Evolutionary conservation across 148 eudicot species (phyloP), one percentile per base, ranked within the genome.

Genomic region (Fagopyrum esculentum): DNA sequence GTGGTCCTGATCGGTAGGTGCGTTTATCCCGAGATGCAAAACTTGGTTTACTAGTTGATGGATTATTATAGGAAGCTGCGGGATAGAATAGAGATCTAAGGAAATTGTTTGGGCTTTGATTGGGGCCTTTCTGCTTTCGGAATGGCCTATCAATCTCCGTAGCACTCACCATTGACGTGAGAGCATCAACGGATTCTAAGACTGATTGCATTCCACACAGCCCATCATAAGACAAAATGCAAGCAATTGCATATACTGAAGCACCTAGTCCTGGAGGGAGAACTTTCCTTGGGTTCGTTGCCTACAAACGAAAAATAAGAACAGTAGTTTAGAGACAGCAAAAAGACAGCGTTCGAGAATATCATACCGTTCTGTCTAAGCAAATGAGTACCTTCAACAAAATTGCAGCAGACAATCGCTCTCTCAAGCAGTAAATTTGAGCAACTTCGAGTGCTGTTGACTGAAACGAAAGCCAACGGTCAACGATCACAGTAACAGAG

Each of bases 341-440:
- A 26, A 26, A 61, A 29, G 43, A 26, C 9, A 17, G 2, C 22
- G 4, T 54, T 2, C 4, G 19, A 54, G 19, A 19, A 13, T 2
- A 4, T 0, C 35, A 59, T 13, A 10, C 7, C 10, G 22, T 8
- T 17, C 64, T 59, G 30, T 59, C 64, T 66, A 66, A 66, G 46
- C 70, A 66, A 35, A 35, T 46, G 4, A 50, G 68, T 86, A 95
- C 99, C 73, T 87, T 92, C 82, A 82, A 88, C 81, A 86, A 82
- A 76, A 86, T 84, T 75, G 99, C 94, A 1, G 91, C 96, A 61
- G 89, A 85, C 48, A 95, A 73, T 69, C 99, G 86, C 84, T 95
- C 99, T 82, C 99, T 87, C 78, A 95, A 83, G 81, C 99, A 95
- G 82, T 95, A 95, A 75, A 92, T 83, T 55, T 92, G 94, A 77